A percentile compares a stretch with the other conserved stretches of the same genome.
Conservation (phyloP, 73 alveolate genomes). For the Blepharisma stoltei region DNA sequence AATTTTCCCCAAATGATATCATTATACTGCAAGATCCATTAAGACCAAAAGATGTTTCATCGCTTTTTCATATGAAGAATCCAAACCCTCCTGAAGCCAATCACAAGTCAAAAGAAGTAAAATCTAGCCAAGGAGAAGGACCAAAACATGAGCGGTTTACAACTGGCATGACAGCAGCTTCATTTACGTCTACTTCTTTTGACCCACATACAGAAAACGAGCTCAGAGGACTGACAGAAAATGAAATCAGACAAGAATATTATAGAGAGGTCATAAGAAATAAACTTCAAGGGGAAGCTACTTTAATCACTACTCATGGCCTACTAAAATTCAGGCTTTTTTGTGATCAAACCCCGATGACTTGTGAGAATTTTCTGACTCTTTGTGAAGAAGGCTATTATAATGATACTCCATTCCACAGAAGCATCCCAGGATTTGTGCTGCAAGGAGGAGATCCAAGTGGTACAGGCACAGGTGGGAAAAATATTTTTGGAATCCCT, state of each 20-base stretch:
- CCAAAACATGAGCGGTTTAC: slow-evolving; percentile 37
- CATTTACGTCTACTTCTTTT: slow-evolving; percentile 51
- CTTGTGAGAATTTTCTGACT: slow-evolving; percentile 81
- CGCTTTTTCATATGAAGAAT: slow-evolving; percentile 39
- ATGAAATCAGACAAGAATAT: slow-evolving; percentile 59
- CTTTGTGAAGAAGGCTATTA: slow-evolving; percentile 77
- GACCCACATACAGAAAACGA: slow-evolving; percentile 24
- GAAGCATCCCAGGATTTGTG: slow-evolving; percentile 76
- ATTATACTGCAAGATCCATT: slow-evolving; percentile 72
- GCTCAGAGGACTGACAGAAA: slow-evolving; percentile 45
- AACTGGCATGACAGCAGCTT: slow-evolving; percentile 56
- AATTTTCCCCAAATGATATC: slow-evolving; percentile 77
- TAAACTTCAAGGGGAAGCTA: slow-evolving; percentile 59
- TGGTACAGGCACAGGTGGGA: slow-evolving; percentile 87
- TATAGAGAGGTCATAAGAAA: slow-evolving; percentile 56
- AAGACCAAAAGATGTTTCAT: slow-evolving; percentile 50
- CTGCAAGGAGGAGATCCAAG: slow-evolving; percentile 91
- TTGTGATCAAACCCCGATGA: slow-evolving; percentile 71
- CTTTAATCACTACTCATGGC: slow-evolving; percentile 65
- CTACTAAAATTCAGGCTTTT: slow-evolving; percentile 48
- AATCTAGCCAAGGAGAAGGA: slow-evolving; percentile 40
- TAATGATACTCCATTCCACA: slow-evolving; percentile 68
- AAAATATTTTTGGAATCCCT: slow-evolving; percentile 69
- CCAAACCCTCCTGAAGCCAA: slow-evolving; percentile 20
- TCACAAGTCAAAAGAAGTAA: slow-evolving; percentile 31